Conservation (phyloP, 192 early-diverging fungal species). For the Coemansia sp. region DNA sequence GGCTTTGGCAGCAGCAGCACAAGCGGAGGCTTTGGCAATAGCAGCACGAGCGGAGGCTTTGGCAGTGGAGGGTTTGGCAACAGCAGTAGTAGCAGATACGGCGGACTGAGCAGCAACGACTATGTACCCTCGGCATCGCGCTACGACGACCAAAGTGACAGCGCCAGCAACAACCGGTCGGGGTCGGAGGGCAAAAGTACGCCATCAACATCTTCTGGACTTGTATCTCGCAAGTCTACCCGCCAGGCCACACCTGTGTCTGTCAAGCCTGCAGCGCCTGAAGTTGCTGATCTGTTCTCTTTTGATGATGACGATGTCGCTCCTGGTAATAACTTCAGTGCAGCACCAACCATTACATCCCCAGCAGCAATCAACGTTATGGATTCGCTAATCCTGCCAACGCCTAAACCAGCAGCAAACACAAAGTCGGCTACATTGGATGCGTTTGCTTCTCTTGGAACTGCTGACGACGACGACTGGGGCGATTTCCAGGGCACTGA, state of each 20-base stretch:
- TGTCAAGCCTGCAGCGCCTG: conserved; percentile 33
- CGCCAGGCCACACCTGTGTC: conserved; percentile 27
- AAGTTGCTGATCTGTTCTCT: conserved; percentile 45
- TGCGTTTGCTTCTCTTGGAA: conserved; percentile 9
- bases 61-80: conserved; percentile 55
- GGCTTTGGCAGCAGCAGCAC: conserved; percentile 64
- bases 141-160: conserved; percentile 34
- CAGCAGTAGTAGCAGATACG: conserved; percentile 26
- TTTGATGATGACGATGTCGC: conserved; percentile 52
- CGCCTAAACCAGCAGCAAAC: conserved; percentile 13
- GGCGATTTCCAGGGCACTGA: conserved; percentile 65
- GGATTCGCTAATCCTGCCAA: conserved; percentile 10
- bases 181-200: conserved; percentile 27
- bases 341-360: conserved; percentile 27
- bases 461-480: conserved; percentile 69
- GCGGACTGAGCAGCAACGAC: conserved; percentile 41
- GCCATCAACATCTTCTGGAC: conserved; percentile 19
- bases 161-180: conserved; percentile 27
- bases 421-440: conserved; percentile 11
- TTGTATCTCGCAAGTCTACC: conserved; percentile 24
- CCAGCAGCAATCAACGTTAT: conserved; percentile 5
- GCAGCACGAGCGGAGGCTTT: conserved; percentile 59
- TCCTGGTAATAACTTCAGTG: conserved; percentile 13
- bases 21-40: conserved; percentile 35
- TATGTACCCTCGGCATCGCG: conserved; percentile 22